Evolutionary conservation across 23 red algal species (phyloP).

Genomic region (Agarophyton chilense): DNA sequence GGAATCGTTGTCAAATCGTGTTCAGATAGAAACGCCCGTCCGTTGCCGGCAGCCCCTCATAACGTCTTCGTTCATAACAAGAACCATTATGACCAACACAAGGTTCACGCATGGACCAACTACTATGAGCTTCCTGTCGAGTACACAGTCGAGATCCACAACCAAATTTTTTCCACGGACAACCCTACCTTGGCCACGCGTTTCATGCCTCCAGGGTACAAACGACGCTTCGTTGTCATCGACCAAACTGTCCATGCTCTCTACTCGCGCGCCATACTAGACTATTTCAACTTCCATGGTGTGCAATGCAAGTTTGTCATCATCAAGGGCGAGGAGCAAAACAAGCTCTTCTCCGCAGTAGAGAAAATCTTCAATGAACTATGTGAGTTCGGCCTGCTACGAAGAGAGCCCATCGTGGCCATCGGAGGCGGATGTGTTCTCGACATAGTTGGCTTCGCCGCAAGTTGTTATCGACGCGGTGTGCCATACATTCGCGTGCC

Average conservation of each 20-base stretch:
- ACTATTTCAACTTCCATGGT: conserved; percentile 76
- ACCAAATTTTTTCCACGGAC: conserved; percentile 52
- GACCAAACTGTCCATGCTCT: conserved; percentile 74
- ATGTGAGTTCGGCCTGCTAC: conserved; percentile 82
- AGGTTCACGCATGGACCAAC: conserved; percentile 82
- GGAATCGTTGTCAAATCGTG: conserved; percentile 25
- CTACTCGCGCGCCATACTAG: conserved; percentile 52
- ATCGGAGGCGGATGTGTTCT: conserved; percentile 93
- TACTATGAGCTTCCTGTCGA: conserved; percentile 85
- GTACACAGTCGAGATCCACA: conserved; percentile 90
- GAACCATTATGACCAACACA: not conserved
- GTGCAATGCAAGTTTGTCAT: conserved; percentile 59
- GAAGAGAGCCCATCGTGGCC: conserved; percentile 93
- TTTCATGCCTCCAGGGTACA: conserved; percentile 66
- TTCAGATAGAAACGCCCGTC: conserved; percentile 4
- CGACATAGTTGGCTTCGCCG: conserved; percentile 88
- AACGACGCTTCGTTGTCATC: conserved; percentile 91
- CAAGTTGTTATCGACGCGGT: conserved; percentile 83
- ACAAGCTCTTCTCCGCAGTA: conserved; percentile 81
- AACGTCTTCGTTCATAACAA: conserved; percentile 72
- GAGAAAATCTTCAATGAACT: conserved; percentile 83
- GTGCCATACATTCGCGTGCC: conserved; percentile 96
- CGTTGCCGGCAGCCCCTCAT: conserved; percentile 48
- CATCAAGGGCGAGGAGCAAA: conserved; percentile 85
- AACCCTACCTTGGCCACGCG: conserved; percentile 80